phyloP scores from a whole-genome alignment of 768 basidiomycete genomes.

The Trametes cubensis region DNA sequence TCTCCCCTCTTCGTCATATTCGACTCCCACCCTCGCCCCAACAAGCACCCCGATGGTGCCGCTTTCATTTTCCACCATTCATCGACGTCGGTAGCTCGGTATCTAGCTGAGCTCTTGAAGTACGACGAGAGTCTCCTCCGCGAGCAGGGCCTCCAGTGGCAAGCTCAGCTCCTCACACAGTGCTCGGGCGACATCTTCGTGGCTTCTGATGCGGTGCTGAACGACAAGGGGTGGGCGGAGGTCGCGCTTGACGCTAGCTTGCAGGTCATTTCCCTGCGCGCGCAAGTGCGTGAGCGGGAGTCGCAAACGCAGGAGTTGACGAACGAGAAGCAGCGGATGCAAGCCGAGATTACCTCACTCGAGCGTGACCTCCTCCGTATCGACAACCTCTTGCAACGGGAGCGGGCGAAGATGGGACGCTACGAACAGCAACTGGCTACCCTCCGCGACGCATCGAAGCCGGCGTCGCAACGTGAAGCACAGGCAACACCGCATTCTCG shows the following conservation, averaged over 20 bases:
- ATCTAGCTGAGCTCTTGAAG: constrained; percentile 51
- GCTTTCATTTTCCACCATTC: constrained; percentile 58
- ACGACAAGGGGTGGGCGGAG: constrained; percentile 33
- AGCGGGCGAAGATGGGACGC: constrained; percentile 1
- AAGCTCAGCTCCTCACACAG: constrained; percentile 62
- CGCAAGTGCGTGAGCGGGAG: constrained; percentile 43
- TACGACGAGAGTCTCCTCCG: constrained; percentile 49
- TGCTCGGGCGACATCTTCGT: constrained; percentile 62
- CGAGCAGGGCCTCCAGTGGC: constrained; percentile 57
- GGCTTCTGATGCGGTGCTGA: constrained; percentile 32
- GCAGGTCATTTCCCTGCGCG: constrained; percentile 45
- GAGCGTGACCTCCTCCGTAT: constrained; percentile 32
- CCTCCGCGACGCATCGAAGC: no score
- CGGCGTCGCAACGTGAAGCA: no score
- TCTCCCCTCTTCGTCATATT: constrained; percentile 58
- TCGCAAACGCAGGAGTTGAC: constrained; percentile 32
- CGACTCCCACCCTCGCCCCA: constrained; percentile 65
- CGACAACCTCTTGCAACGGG: constrained; percentile 6
- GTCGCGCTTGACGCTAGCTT: constrained; percentile 54
- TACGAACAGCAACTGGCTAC: background rate
- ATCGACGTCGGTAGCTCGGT: constrained; percentile 44
- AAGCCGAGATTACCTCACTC: constrained; percentile 23
- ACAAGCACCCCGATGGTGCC: constrained; percentile 57
- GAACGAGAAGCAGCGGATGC: constrained; percentile 25
- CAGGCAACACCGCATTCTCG: no score